Conservation (phyloP, 345 rosid species). For the Euclidium syriacum region DNA sequence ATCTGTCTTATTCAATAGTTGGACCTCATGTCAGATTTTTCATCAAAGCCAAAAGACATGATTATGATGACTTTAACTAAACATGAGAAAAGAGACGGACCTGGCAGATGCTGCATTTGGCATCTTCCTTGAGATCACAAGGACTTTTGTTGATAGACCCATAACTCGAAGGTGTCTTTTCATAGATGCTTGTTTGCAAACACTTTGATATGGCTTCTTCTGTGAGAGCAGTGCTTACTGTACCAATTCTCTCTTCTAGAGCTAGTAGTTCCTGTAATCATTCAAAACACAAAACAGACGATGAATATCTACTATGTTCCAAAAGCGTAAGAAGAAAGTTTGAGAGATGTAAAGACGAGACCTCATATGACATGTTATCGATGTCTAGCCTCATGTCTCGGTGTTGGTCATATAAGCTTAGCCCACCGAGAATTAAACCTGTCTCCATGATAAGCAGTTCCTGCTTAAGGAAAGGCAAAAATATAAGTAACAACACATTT, state of each 20-base stretch:
- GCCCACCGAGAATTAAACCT: conserved; percentile 62
- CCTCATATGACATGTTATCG: conserved; percentile 98
- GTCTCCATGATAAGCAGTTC: conserved; percentile 83
- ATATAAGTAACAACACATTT: conserved; percentile 2
- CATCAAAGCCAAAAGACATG: background rate
- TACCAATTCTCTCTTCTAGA: conserved; percentile 93
- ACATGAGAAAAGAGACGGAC: conserved; percentile 31
- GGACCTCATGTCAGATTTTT: background rate
- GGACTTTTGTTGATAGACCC: conserved; percentile 10
- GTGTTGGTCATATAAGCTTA: conserved; percentile 76
- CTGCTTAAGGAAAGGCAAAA: conserved; percentile 42
- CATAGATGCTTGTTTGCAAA: conserved; percentile 51
- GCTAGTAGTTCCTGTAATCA: conserved; percentile 75
- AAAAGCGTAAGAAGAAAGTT: background rate
- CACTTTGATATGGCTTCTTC: conserved; percentile 79
- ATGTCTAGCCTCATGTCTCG: conserved; percentile 96
- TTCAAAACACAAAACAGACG: conserved; percentile 3
- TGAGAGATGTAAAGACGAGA: conserved; percentile 28
- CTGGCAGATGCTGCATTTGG: conserved; percentile 95
- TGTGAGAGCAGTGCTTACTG: conserved; percentile 85
- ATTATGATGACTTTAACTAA: conserved; percentile 8
- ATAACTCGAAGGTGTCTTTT: conserved; percentile 33
- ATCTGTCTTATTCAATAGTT: no score
- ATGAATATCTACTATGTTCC: background rate
- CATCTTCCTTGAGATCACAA: conserved; percentile 37